Evolutionary conservation across 2,329 filamentous ascomycete genomes (phyloP), one percentile per base, ranked within the genome.

Genomic region (Neurospora sp.): DNA sequence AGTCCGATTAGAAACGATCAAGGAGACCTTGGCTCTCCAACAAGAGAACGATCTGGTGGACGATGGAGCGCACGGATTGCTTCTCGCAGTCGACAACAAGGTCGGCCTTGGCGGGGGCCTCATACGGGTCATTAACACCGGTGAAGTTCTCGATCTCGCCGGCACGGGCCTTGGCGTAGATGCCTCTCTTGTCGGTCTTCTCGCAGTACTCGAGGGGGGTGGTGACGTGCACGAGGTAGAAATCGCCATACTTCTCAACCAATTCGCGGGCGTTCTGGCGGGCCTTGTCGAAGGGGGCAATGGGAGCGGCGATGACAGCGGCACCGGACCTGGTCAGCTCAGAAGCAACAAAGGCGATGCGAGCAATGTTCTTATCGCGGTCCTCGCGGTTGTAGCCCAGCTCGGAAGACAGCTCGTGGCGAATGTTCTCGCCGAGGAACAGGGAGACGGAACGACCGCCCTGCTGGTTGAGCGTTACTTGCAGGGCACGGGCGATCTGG

Each of bases 141-240:
- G 96, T 99, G 87, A 99, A 99, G 74, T 94, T 94, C 88, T 94
- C 96, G 82, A 99, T 96, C 84, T 97, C 92, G 70, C 96, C 96
- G 23, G 85, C 87, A 73, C 96, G 88, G 52, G 96, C 96, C 79
- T 88, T 88, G 74, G 87, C 87, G 82, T 98, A 99, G 78, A 97
- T 90, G 71, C 96, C 96, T 72, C 91, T 87, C 85, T 93, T 94
- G 82, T 99, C 96, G 38, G 93, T 97, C 88, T 92, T 92, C 87
- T 99, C 96, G 79, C 90, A 92, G 84, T 95, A 89, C 83, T 96
- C 94, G 73, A 99, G 89, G 36, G 92, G 89, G 66, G 96, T 99
- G 52, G 92, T 92, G 67, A 99, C 95, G 83, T 99, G 96, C 67
- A 99, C 86, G 68, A 99, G 90, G 87, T 92, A 97, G 85, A 98